These are phyloP conservation scores for Cercospora janseana DNA, from an alignment of 2,329 filamentous ascomycete species.

Conservation along the genomic window DNA sequence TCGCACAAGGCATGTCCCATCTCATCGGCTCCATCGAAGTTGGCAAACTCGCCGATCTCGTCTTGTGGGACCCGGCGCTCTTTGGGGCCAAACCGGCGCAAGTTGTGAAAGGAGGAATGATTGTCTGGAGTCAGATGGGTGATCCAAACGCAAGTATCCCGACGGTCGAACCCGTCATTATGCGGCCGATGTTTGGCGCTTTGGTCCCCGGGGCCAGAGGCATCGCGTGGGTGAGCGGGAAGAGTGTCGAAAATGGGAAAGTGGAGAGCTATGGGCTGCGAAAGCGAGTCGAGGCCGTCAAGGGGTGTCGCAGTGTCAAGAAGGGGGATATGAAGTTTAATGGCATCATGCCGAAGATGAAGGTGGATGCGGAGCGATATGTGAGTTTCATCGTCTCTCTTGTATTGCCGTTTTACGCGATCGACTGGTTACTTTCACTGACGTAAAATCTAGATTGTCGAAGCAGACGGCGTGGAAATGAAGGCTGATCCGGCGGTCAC, in stretches of 20 bases:
- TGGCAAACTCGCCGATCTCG: constrained; percentile 85
- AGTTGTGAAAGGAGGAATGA: constrained; percentile 85
- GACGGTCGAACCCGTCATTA: constrained; percentile 78
- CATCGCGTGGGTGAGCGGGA: constrained; percentile 78
- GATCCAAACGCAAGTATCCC: constrained; percentile 66
- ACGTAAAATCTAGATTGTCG: constrained; percentile 55
- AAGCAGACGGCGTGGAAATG: constrained; percentile 76
- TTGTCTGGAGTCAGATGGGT: constrained; percentile 76
- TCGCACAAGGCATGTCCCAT: constrained; percentile 87
- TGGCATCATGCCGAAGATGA: constrained; percentile 78
- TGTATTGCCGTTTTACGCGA: background rate
- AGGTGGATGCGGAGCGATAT: constrained; percentile 88
- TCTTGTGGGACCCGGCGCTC: constrained; percentile 78
- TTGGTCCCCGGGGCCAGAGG: constrained; percentile 56
- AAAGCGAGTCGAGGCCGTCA: constrained; percentile 78
- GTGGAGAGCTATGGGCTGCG: constrained; percentile 70
- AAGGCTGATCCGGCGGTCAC: constrained; percentile 67
- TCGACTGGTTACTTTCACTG: constrained; percentile 11
- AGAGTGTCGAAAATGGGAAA: constrained; percentile 64
- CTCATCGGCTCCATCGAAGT: constrained; percentile 82
- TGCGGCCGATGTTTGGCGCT: constrained; percentile 81
- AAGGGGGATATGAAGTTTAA: constrained; percentile 94
- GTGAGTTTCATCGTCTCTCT: constrained; percentile 40
- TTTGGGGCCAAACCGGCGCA: constrained; percentile 83
- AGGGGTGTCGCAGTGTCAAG: constrained; percentile 68